A percentile compares a stretch with the other conserved stretches of the same genome.
Conservation (phyloP, 805 yeast species). For the Kodamaea lidongshanica region DNA sequence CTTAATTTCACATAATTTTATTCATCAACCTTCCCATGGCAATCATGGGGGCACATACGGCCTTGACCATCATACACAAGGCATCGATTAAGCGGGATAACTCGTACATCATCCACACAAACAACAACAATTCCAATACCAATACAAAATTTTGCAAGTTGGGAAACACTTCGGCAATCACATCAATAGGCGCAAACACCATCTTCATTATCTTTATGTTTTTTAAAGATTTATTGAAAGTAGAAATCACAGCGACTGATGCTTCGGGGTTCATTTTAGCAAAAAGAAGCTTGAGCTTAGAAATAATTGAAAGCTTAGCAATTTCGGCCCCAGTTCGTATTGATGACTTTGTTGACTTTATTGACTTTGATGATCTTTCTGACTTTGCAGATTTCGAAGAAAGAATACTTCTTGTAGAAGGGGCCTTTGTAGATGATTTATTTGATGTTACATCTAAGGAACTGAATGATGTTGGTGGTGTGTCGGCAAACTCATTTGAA, state of each 20-base stretch:
- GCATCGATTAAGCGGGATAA: slow-evolving; percentile 38
- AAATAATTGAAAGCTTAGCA: not conserved
- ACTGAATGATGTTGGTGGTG: slow-evolving; percentile 16
- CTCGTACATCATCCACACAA: slow-evolving; percentile 38
- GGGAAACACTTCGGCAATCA: slow-evolving; percentile 32
- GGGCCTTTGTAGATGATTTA: not conserved
- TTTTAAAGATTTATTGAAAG: slow-evolving; percentile 29
- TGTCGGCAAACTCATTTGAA: slow-evolving; percentile 27
- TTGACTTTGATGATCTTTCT: not conserved
- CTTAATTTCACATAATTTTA: slow-evolving; percentile 27
- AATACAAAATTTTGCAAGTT: slow-evolving; percentile 34
- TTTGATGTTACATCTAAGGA: slow-evolving; percentile 8
- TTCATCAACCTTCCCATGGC: slow-evolving; percentile 41
- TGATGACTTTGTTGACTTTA: not conserved
- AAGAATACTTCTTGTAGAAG: not conserved
- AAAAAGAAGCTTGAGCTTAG: not conserved
- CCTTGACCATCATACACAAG: slow-evolving; percentile 39
- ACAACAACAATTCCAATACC: slow-evolving; percentile 31
- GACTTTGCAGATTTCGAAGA: not conserved
- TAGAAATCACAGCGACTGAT: slow-evolving; percentile 23
- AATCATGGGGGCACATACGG: slow-evolving; percentile 42
- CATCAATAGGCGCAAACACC: slow-evolving; percentile 37
- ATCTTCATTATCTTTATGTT: slow-evolving; percentile 30
- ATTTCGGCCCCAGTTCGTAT: not conserved
- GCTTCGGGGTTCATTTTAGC: slow-evolving; percentile 2